Percentiles rank a stretch among this genome's conserved stretches.
Conservation (phyloP, 441 rosid species). For the Flueggea neowawraea region DNA sequence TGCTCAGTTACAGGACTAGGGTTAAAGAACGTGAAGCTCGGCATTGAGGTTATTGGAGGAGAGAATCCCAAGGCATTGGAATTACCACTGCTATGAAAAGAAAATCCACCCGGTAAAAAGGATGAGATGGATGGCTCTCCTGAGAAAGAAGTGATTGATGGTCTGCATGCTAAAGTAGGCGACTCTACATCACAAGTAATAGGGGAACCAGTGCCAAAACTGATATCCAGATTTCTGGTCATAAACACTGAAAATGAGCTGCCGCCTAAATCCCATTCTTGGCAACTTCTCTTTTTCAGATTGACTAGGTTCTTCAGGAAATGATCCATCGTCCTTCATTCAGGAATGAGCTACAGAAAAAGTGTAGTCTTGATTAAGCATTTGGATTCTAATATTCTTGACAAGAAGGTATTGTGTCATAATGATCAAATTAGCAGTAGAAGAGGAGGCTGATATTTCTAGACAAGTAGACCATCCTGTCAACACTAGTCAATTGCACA, state of each 20-base stretch:
- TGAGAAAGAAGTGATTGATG: slow-evolving; percentile 44
- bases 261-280: slow-evolving; percentile 33
- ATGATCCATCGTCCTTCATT: slow-evolving; percentile 35
- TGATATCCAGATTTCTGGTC: slow-evolving; percentile 54
- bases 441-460: not conserved
- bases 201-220: slow-evolving; percentile 50
- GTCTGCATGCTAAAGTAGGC: slow-evolving; percentile 37
- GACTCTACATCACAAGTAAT: slow-evolving; percentile 29
- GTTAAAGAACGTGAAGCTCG: slow-evolving; percentile 58
- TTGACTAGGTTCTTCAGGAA: slow-evolving; percentile 15
- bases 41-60: slow-evolving; percentile 44
- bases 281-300: slow-evolving; percentile 16
- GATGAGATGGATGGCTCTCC: slow-evolving; percentile 38
- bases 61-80: slow-evolving; percentile 31
- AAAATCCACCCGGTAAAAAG: slow-evolving; percentile 34
- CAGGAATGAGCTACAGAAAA: slow-evolving; percentile 44
- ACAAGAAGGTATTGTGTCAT: too few relatives aligned
- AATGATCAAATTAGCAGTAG: not conserved
- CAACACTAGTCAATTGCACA: slow-evolving; percentile 3
- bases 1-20: slow-evolving; percentile 29
- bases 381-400: not conserved
- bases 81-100: slow-evolving; percentile 29
- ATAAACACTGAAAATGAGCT: slow-evolving; percentile 34
- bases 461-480: not conserved
- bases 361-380: not conserved